Base-by-base conservation (phyloP, 768 basidiomycete genomes). In the Termitomyces bulborhizus region DNA sequence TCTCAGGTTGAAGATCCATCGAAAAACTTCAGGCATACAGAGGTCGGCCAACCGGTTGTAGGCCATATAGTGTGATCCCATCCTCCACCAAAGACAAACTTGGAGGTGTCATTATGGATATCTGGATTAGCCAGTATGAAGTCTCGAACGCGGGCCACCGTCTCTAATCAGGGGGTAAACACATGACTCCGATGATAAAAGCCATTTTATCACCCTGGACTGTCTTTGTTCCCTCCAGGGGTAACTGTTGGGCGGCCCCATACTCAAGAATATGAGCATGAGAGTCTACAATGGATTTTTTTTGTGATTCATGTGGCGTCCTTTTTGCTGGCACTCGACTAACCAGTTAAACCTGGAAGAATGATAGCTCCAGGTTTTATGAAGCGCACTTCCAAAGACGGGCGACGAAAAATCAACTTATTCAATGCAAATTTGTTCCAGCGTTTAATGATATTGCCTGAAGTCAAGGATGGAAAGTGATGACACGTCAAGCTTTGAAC, bases 51-150 rank as follows among this genome's bases (percentile, higher is more conserved):
- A 21, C 72, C 70, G 31, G 73, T 68, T 18, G 66, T 66, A 7
- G 78, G 72, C 88, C 88, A 90, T 51, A 77, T 70, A 1, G 91
- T 95, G 68, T 96, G 94, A 67, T 96, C 90, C 93, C 94, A 96
- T 1, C 93, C 94, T 65, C 88, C 83, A 2, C 92, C 92, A 53
- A 84, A 79, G 15, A 96, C 78, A 67, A 84, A 84, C 59, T 76
- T 79, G 21, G 79, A 74, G 13, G 71, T 77, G 65, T 91, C 79
- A 18, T 73, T 70, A 21, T 73, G 66, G n/a, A 86, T 68, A 41
- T 85, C 83, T 0, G 78, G 78, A 57, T 83, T 77, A 8, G 74
- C 67, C 11, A 82, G 67, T 52, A 93, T 83, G 67, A 82, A 87
- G 21, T 78, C 65, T 50, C 78, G 76, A 37, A 92, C 78, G 44